Percentiles rank a stretch among this genome's conserved stretches.
phyloP scores from a whole-genome alignment of 1,139 yeast genomes.

The Sporopachydermia cereana region DNA sequence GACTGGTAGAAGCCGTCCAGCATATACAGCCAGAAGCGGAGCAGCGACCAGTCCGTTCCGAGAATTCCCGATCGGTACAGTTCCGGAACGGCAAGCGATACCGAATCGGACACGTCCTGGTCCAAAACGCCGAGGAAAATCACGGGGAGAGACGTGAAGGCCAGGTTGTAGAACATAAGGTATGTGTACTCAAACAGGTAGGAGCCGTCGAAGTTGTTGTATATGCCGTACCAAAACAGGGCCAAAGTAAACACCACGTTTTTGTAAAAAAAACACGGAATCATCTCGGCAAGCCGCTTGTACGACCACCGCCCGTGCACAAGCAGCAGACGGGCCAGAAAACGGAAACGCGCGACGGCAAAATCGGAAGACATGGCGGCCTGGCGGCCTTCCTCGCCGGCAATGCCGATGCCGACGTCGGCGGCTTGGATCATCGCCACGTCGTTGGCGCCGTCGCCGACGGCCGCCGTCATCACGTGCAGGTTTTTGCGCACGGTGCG shows the following conservation, averaged over 20 bases:
- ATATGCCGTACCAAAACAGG: constrained; percentile 51
- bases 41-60: constrained; percentile 41
- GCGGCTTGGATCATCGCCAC: constrained; percentile 63
- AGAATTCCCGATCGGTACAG: constrained; percentile 44
- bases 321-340: constrained; percentile 38
- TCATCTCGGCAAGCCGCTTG: constrained; percentile 51
- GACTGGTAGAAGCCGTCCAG: constrained; percentile 48
- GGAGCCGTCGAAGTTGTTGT: constrained; percentile 46
- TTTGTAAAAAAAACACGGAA: constrained; percentile 53
- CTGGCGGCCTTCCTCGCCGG: constrained; percentile 60
- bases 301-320: constrained; percentile 61
- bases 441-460: constrained; percentile 61
- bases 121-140: constrained; percentile 48
- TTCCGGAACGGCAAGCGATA: constrained; percentile 47
- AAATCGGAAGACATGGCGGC: constrained; percentile 60
- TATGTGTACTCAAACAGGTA: constrained; percentile 51
- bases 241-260: constrained; percentile 51
- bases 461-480: constrained; percentile 48
- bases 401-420: constrained; percentile 54
- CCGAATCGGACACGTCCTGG: constrained; percentile 49
- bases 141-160: constrained; percentile 52
- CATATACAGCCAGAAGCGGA: constrained; percentile 45
- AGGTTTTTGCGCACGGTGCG: constrained; percentile 38
- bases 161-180: constrained; percentile 54
- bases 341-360: constrained; percentile 54